Evolutionary conservation across 73 alveolate species (phyloP).

Genomic region (Diophrys appendiculata): DNA sequence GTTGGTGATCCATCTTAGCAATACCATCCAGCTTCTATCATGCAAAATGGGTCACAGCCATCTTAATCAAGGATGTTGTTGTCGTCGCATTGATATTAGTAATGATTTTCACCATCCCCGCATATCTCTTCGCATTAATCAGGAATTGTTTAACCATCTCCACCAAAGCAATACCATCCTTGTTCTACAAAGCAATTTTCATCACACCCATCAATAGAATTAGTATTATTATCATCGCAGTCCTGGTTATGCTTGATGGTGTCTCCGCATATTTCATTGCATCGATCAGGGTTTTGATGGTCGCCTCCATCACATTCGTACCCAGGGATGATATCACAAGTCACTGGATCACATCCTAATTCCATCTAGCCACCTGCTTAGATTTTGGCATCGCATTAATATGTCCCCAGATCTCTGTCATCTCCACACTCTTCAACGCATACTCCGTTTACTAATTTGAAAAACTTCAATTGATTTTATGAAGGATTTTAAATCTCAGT

Average conservation of each 20-base stretch:
- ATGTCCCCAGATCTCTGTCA: slow-evolving; percentile 4
- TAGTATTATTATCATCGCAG: neutral
- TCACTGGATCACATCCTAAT: slow-evolving; percentile 1
- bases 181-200: neutral
- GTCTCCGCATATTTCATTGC: neutral
- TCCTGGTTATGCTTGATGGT: neutral
- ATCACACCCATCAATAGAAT: neutral
- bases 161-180: neutral
- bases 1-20: slow-evolving; percentile 27
- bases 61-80: slow-evolving; percentile 56
- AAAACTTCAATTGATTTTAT: too few relatives aligned
- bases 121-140: slow-evolving; percentile 45
- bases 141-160: slow-evolving; percentile 3
- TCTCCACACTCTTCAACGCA: slow-evolving; percentile 27
- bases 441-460: neutral
- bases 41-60: slow-evolving; percentile 40
- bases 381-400: slow-evolving; percentile 16
- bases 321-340: slow-evolving; percentile 15
- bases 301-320: neutral
- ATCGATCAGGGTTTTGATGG: neutral
- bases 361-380: slow-evolving; percentile 6
- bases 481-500: neutral
- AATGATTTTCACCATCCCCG: slow-evolving; percentile 45
- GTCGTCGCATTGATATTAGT: slow-evolving; percentile 56
- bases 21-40: slow-evolving; percentile 16